These are phyloP conservation scores for Talaromyces proteolyticus DNA, from an alignment of 495 filamentous ascomycete genomes.

Conservation along the genomic window DNA sequence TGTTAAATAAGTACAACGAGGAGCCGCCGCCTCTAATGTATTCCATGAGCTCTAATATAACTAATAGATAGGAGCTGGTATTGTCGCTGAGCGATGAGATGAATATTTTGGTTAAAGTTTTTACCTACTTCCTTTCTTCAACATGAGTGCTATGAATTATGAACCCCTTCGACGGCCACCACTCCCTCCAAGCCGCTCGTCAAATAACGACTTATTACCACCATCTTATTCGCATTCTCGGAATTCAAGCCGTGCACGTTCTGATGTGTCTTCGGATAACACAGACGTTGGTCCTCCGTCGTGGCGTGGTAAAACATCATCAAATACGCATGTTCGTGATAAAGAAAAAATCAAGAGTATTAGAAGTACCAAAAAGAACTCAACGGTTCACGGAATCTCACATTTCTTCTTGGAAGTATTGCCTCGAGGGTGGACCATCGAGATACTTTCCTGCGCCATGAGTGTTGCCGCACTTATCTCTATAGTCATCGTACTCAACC, in stretches of 20 bases:
- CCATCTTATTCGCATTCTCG: neutral
- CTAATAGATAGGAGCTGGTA: no score
- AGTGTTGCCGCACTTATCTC: conserved; percentile 16
- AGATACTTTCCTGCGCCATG: conserved; percentile 18
- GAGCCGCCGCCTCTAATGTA: no score
- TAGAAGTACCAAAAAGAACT: neutral
- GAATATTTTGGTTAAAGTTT: neutral
- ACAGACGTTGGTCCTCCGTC: neutral
- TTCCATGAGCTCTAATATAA: no score
- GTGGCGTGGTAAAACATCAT: neutral
- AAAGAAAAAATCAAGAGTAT: neutral
- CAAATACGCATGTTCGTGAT: neutral
- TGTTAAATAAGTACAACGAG: no score
- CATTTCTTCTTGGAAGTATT: conserved; percentile 2
- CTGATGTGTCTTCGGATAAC: neutral
- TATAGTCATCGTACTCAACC: conserved; percentile 26
- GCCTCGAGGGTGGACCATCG: conserved; percentile 17
- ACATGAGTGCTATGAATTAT: neutral
- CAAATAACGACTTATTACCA: neutral
- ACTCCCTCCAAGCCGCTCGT: neutral
- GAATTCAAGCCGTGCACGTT: neutral
- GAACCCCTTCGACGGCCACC: neutral
- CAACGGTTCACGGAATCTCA: neutral
- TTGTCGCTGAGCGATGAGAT: neutral
- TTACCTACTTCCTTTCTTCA: neutral